These are phyloP conservation scores for Corynespora cassiicola DNA, from an alignment of 2,329 filamentous ascomycete species.

Conservation along the genomic window DNA sequence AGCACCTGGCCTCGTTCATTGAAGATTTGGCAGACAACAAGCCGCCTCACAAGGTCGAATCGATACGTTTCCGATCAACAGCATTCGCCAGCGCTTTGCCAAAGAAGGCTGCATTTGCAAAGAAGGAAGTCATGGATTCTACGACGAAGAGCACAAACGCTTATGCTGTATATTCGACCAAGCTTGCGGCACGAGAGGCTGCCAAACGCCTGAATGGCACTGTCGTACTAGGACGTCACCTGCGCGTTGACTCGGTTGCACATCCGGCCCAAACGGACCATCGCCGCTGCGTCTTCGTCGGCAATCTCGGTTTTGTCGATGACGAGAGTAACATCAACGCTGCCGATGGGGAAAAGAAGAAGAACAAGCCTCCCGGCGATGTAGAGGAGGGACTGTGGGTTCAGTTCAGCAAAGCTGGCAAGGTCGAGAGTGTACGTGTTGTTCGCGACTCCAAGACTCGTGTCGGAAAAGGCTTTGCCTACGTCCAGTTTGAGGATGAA, in stretches of 20 bases:
- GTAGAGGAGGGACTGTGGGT: conserved; percentile 93
- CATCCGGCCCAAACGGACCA: conserved; percentile 85
- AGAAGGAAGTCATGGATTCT: conserved; percentile 85
- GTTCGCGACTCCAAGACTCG: conserved; percentile 88
- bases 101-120: conserved; percentile 93
- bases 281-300: conserved; percentile 91
- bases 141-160: conserved; percentile 95
- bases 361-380: conserved; percentile 75
- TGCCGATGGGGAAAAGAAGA: conserved; percentile 72
- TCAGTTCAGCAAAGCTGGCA: conserved; percentile 77
- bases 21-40: conserved; percentile 55
- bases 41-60: conserved; percentile 77
- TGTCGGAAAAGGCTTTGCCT: conserved; percentile 95
- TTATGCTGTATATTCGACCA: conserved; percentile 85
- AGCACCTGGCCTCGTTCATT: conserved; percentile 80
- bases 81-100: conserved; percentile 83
- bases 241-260: conserved; percentile 89
- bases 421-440: conserved; percentile 91
- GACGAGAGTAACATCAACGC: conserved; percentile 76
- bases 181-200: conserved; percentile 77
- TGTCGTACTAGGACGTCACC: conserved; percentile 81
- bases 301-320: conserved; percentile 95
- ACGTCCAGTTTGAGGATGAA: conserved; percentile 90
- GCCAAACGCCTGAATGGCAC: conserved; percentile 81
- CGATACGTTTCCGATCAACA: conserved; percentile 91